These are phyloP conservation scores for Leccinum boreale DNA, from an alignment of 768 basidiomycete genomes.

Conservation along the genomic window DNA sequence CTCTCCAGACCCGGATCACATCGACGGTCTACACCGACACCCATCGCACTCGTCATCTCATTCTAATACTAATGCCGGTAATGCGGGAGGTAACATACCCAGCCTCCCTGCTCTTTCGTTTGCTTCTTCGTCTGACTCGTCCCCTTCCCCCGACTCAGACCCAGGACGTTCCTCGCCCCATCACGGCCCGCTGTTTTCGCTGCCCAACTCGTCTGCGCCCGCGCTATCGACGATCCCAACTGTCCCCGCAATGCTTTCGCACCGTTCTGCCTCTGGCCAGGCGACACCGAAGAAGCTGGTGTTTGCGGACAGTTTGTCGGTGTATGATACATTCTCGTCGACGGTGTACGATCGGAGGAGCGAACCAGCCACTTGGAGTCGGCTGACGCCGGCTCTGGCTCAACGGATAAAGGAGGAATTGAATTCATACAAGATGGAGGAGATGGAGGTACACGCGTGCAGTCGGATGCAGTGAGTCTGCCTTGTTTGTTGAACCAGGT, in stretches of 20 bases:
- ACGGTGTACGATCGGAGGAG: slow-evolving; percentile 91
- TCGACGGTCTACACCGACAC: slow-evolving; percentile 81
- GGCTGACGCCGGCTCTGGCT: slow-evolving; percentile 89
- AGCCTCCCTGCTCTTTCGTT: slow-evolving; percentile 60
- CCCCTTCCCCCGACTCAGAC: slow-evolving; percentile 36
- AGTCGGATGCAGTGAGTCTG: slow-evolving; percentile 83
- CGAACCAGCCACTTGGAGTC: slow-evolving; percentile 96
- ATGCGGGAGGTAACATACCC: slow-evolving; percentile 28
- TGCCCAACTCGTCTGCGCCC: slow-evolving; percentile 89
- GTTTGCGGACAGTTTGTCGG: slow-evolving; percentile 89
- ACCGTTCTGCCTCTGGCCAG: slow-evolving; percentile 71
- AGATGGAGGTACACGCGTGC: slow-evolving; percentile 97
- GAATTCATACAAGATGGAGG: slow-evolving; percentile 99
- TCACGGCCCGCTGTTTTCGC: slow-evolving; percentile 58
- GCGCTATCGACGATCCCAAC: slow-evolving; percentile 61
- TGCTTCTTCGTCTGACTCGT: slow-evolving; percentile 38
- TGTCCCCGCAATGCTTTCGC: slow-evolving; percentile 51
- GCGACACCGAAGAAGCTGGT: slow-evolving; percentile 74
- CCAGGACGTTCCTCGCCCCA: slow-evolving; percentile 35
- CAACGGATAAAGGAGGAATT: slow-evolving; percentile 98
- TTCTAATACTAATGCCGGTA: slow-evolving; percentile 18
- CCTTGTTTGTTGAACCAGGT: background rate
- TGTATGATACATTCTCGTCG: slow-evolving; percentile 95
- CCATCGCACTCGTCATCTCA: slow-evolving; percentile 51
- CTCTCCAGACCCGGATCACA: slow-evolving; percentile 80